phyloP scores from a whole-genome alignment of 441 rosid genomes.

The Erysimum cheiri region DNA sequence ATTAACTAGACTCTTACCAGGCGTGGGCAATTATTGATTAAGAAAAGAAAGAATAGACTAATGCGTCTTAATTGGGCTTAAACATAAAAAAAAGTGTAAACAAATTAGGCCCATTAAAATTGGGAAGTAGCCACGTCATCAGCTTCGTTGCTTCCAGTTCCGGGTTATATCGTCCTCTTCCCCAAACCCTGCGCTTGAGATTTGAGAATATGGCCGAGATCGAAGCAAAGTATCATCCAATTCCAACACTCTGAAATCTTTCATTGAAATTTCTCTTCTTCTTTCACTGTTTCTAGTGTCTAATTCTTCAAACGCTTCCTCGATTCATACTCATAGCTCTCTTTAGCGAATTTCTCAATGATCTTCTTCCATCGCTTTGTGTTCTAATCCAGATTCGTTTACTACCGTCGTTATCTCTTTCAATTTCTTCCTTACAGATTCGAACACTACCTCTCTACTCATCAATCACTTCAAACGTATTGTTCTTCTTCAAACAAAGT shows the following conservation, averaged over 20 bases:
- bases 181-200: slow-evolving; percentile 28
- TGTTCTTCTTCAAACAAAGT: neutral
- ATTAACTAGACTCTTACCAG: no score
- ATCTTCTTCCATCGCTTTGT: slow-evolving; percentile 3
- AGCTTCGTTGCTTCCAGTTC: slow-evolving; percentile 31
- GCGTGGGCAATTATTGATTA: no score
- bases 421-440: neutral
- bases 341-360: neutral
- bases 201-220: slow-evolving; percentile 9
- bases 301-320: slow-evolving; percentile 15
- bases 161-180: slow-evolving; percentile 26
- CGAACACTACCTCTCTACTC: neutral
- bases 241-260: neutral
- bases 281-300: neutral
- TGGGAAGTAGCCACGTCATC: slow-evolving; percentile 32
- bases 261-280: neutral
- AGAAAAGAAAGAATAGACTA: neutral
- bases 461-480: neutral
- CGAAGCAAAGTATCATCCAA: slow-evolving; percentile 36
- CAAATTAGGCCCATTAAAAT: slow-evolving; percentile 19
- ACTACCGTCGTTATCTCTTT: neutral
- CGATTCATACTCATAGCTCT: slow-evolving; percentile 14
- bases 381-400: slow-evolving; percentile 11
- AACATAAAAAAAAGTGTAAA: neutral
- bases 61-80: slow-evolving; percentile 12